phyloP scores from a whole-genome alignment of 2,329 filamentous ascomycete genomes.

The Onygenales sp. region DNA sequence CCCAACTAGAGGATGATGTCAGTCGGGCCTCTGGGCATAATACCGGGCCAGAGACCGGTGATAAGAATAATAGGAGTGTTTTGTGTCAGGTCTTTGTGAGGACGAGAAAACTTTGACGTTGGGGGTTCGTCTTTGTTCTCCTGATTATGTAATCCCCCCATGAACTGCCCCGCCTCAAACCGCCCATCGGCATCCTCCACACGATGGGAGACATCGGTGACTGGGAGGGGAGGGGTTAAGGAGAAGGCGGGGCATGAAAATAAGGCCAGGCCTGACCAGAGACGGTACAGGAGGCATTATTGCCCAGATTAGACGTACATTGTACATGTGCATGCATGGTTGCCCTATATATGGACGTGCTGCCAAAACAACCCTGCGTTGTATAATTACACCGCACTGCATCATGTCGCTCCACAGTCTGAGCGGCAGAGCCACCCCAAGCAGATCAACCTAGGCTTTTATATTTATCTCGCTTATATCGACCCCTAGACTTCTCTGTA shows the following conservation, averaged over 20 bases:
- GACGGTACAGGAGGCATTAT: no score
- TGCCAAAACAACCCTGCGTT: no score
- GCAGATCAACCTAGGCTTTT: neutral
- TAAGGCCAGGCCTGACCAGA: no score
- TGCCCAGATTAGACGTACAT: no score
- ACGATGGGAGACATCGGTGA: no score
- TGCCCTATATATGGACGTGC: no score
- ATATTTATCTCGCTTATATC: neutral
- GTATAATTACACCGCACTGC: neutral
- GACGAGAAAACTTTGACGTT: neutral
- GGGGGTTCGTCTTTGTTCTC: neutral
- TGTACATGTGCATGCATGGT: no score
- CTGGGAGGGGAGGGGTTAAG: no score
- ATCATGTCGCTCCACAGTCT: neutral
- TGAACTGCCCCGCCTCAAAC: neutral
- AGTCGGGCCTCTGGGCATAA: neutral
- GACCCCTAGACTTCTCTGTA: neutral
- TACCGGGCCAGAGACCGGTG: neutral
- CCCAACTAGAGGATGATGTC: neutral
- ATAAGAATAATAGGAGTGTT: conserved; percentile 1
- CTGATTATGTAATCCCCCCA: neutral
- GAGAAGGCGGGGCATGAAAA: no score
- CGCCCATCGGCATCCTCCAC: no score
- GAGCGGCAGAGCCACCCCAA: neutral
- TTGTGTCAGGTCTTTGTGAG: conserved; percentile 1